Base-by-base conservation (phyloP, 176 grass and related monocot genomes). In the Oryza coarctata region DNA sequence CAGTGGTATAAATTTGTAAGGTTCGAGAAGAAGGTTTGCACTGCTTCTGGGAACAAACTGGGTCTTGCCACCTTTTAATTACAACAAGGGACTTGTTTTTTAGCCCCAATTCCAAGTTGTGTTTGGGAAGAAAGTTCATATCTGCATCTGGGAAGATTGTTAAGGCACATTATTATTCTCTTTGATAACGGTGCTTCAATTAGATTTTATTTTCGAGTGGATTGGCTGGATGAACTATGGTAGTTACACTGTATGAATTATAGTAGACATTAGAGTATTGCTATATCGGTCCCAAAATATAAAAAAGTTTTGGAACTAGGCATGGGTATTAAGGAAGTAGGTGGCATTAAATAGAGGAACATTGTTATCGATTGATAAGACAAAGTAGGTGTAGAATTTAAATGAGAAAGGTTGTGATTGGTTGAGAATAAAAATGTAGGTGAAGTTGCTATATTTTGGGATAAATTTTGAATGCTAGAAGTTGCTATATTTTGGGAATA, bases 81-180 rank as follows among this genome's bases (percentile, higher is more conserved):
- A 22, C 25, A 13, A 29, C 26, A 41, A 61, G 40, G 28, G 49
- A 12, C 26, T 73, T 45, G 5, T 2, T 62, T 39, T 22, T 34
- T 78, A 78, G 20, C 7, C 15, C 20, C 28, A 84, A 41, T 34
- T 70, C 36, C 67, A 31, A 18, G 20, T 28, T 45, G 34, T 3
- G 25, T 14, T 25, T 41, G 12, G 25, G 20, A 74, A 55, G 76
- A 15, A 78, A 20, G 65, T 20, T 65, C 40, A 71, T 50, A 31
- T 41, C 22, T 83, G 73, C 14, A 43, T 63, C 68, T 40, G 30
- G 60, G 12, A 72, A 78, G 34, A 38, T 45, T 74, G 22, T n/a
- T 61, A 76, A 43, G 15, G 27, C 12, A 28, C 61, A 74, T 27
- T 12, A 9, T 47, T 74, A 10, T 33, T 65, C 28, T 60, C 0